Evolutionary conservation across 2,329 filamentous ascomycete genomes (phyloP).

Genomic region (Zasmidium angulare): DNA sequence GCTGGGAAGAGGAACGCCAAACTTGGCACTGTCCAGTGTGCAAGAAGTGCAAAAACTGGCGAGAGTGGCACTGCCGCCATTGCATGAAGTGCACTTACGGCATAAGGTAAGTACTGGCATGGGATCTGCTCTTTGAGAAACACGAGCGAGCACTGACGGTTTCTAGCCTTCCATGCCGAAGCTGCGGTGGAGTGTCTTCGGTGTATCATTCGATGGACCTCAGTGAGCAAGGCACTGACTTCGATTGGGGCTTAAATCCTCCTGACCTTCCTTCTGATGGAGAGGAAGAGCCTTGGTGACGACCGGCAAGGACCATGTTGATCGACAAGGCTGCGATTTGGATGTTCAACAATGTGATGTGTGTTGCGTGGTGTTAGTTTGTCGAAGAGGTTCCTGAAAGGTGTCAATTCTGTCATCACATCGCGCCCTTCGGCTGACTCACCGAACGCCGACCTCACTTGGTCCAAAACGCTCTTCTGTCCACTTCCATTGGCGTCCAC

Average conservation of each 20-base stretch:
- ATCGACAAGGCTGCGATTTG: no score
- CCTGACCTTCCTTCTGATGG: not conserved
- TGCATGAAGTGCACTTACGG: slow-evolving; percentile 13
- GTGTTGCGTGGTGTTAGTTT: no score
- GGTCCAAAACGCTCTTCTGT: not conserved
- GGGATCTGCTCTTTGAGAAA: no score
- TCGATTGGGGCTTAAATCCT: not conserved
- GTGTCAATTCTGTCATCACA: no score
- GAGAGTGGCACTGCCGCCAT: slow-evolving; percentile 12
- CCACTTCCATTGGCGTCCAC: not conserved
- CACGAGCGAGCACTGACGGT: no score
- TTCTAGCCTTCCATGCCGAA: slow-evolving; percentile 4
- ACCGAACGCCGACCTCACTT: not conserved
- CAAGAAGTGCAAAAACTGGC: slow-evolving; percentile 13
- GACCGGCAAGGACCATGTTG: no score
- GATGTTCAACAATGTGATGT: no score
- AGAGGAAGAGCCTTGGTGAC: not conserved
- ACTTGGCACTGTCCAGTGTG: slow-evolving; percentile 10
- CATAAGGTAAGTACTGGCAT: no score
- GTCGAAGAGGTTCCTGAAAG: no score
- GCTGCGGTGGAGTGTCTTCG: slow-evolving; percentile 1
- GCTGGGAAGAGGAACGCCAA: not conserved
- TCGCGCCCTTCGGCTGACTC: not conserved
- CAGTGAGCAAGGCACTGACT: not conserved
- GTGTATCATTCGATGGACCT: not conserved